Evolutionary conservation across 2,329 filamentous ascomycete species (phyloP).

Genomic region (Penicillium sp.): DNA sequence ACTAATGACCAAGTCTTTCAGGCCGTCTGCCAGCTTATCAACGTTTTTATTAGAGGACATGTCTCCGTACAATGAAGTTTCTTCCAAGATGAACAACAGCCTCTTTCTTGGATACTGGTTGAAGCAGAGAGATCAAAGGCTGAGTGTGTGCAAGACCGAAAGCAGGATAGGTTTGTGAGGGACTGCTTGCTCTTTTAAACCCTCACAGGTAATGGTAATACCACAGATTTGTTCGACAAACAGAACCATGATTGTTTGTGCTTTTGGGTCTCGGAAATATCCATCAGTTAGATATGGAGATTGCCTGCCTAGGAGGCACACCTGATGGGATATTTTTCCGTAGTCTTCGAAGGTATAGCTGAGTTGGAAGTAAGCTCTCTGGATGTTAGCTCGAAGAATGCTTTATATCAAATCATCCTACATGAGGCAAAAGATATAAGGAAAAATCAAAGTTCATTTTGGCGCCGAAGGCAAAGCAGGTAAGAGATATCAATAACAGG

Average conservation of each 20-base stretch:
- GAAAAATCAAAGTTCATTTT: too few species aligned
- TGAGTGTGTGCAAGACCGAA: not conserved
- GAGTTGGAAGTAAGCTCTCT: too few species aligned
- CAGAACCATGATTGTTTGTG: not conserved
- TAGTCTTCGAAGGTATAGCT: too few species aligned
- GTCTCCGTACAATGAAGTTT: not conserved
- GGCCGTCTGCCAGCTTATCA: slow-evolving; percentile 1
- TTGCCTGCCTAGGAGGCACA: too few species aligned
- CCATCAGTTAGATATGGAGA: not conserved
- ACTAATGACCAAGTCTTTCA: slow-evolving; percentile 43
- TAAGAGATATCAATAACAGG: too few species aligned
- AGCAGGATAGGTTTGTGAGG: not conserved
- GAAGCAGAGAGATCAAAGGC: not conserved
- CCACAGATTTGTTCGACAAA: slow-evolving; percentile 1
- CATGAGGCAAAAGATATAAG: too few species aligned
- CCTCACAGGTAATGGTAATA: not conserved
- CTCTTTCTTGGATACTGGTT: not conserved
- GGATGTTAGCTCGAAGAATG: too few species aligned
- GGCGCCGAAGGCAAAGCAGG: too few species aligned
- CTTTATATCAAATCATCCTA: too few species aligned
- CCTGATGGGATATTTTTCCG: too few species aligned
- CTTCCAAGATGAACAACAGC: not conserved
- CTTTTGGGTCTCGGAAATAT: not conserved
- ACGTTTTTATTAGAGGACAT: not conserved
- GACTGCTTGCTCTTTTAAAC: not conserved